phyloP scores from a whole-genome alignment of 1,139 yeast genomes.

The Candida neerlandica region DNA sequence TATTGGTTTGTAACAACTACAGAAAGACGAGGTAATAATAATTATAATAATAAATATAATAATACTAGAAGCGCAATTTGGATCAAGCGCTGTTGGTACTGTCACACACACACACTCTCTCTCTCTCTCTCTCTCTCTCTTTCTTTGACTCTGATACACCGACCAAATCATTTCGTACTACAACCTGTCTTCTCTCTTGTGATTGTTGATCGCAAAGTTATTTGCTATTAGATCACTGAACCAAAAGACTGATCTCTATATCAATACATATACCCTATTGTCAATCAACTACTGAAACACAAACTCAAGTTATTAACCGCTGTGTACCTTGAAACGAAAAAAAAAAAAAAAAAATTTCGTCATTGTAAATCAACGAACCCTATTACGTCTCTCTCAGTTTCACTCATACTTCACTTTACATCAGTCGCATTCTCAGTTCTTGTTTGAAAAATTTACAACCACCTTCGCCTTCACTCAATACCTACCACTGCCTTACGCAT shows the following conservation, averaged over 20 bases:
- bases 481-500: too few relatives aligned
- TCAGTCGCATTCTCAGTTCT: neutral
- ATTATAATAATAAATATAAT: too few relatives aligned
- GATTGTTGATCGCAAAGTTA: neutral
- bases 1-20: neutral
- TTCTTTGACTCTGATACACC: neutral
- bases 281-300: neutral
- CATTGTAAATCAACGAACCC: too few relatives aligned
- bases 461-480: neutral
- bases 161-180: neutral
- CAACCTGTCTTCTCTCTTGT: too few relatives aligned
- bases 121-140: too few relatives aligned
- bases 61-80: too few relatives aligned
- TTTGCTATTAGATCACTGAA: neutral
- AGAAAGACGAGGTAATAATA: neutral
- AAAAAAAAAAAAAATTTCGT: too few relatives aligned
- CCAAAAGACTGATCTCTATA: neutral
- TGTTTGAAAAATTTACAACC: conserved; percentile 5
- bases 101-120: too few relatives aligned
- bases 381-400: too few relatives aligned
- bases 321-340: too few relatives aligned
- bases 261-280: neutral
- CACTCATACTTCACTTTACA: too few relatives aligned
- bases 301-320: too few relatives aligned
- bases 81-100: neutral